phyloP scores from a whole-genome alignment of 202 grass and related monocot species.

The Sporobolus alterniflorus region DNA sequence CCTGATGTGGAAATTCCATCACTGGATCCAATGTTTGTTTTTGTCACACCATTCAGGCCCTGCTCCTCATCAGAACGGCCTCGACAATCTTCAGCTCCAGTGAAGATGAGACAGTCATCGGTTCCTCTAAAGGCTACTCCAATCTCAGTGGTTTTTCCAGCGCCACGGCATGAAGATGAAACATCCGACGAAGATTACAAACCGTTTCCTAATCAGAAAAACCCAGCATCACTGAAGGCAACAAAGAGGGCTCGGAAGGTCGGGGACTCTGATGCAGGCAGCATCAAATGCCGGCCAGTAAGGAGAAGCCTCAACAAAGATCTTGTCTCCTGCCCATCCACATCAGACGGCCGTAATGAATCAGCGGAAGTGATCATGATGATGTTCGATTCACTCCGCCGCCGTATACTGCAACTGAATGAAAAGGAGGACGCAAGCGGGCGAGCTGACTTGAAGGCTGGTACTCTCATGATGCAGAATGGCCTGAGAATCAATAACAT shows the following conservation, averaged over 20 bases:
- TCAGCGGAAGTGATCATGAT: constrained; percentile 46
- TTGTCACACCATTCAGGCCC: constrained; percentile 38
- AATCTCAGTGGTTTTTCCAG: constrained; percentile 25
- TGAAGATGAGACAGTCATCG: background rate
- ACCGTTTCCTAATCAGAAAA: constrained; percentile 23
- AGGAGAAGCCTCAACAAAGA: constrained; percentile 48
- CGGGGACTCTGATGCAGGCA: constrained; percentile 14
- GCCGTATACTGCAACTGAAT: constrained; percentile 56
- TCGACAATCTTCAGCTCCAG: constrained; percentile 10
- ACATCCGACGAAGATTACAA: constrained; percentile 24
- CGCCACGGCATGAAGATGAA: background rate
- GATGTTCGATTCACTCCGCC: constrained; percentile 71
- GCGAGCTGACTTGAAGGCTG: constrained; percentile 59
- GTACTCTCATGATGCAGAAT: constrained; percentile 61
- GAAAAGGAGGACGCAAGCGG: constrained; percentile 40
- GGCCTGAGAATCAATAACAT: constrained; percentile 45
- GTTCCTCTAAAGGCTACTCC: constrained; percentile 41
- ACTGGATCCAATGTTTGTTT: constrained; percentile 22
- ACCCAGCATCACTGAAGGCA: background rate
- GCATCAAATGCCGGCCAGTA: constrained; percentile 37
- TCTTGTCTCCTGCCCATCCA: constrained; percentile 34
- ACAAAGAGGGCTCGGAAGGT: constrained; percentile 10
- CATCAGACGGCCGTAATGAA: constrained; percentile 34
- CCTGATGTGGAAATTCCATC: constrained; percentile 40
- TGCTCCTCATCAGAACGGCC: constrained; percentile 4